phyloP scores from a whole-genome alignment of 805 yeast species.

The Starmerella gropengiesseri region DNA sequence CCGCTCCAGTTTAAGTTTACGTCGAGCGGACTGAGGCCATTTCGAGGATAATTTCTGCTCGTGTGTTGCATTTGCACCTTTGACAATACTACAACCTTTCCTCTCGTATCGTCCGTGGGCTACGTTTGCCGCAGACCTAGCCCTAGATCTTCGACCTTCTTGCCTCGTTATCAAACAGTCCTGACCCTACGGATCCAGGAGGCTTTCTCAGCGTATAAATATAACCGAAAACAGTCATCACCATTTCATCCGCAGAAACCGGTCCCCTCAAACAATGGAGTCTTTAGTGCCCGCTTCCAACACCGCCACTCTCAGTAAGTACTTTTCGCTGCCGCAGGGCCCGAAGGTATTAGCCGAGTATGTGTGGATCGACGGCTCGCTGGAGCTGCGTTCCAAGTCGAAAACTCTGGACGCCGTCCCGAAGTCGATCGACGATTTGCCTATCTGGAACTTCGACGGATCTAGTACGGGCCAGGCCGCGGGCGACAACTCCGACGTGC shows the following conservation, averaged over 20 bases:
- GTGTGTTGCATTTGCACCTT: too few relatives aligned
- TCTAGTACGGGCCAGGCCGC: conserved; percentile 98
- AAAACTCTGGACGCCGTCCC: conserved; percentile 68
- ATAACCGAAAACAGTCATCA: background rate
- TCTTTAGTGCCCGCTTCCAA: conserved; percentile 32
- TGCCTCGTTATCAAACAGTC: conserved; percentile 4
- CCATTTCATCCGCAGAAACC: background rate
- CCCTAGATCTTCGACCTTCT: conserved; percentile 4
- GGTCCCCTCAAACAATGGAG: conserved; percentile 12
- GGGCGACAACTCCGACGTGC: conserved; percentile 91
- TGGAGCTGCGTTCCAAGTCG: conserved; percentile 87
- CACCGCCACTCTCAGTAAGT: conserved; percentile 70
- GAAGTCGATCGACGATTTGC: conserved; percentile 68
- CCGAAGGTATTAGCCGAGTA: conserved; percentile 90
- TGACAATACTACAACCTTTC: too few relatives aligned
- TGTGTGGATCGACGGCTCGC: conserved; percentile 93
- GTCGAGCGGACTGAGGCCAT: too few relatives aligned
- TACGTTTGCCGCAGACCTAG: background rate
- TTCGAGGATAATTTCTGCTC: too few relatives aligned
- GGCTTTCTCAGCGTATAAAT: conserved; percentile 6
- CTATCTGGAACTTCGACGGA: conserved; percentile 99
- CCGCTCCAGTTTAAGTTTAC: too few relatives aligned
- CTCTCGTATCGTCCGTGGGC: background rate
- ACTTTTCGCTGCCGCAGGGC: conserved; percentile 70
- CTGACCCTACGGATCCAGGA: conserved; percentile 4